Base-by-base conservation (phyloP, 495 filamentous ascomycete species). In the Hypoxylon fragiforme region DNA sequence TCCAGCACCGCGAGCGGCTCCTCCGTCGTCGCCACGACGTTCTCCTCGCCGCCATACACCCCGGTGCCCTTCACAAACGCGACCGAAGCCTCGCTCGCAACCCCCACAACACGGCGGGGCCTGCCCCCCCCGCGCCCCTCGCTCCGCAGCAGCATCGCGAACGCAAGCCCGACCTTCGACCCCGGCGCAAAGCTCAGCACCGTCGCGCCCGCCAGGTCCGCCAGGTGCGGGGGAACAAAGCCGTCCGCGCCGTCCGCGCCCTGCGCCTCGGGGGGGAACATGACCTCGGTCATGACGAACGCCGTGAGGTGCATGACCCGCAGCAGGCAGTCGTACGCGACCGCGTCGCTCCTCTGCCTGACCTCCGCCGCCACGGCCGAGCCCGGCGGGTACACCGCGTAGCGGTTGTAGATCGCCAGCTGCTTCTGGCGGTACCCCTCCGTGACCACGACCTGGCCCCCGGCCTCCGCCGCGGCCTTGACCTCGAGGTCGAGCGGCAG, bases 401-500 rank as follows among this genome's bases (percentile, higher is more conserved):
- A 82, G 3, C 70, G 70, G 59, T 84, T 85, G 60, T 86, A 85
- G 8, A 85, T 46, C 0, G 71, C 49, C 63, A 82, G 71, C 12
- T 78, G 50, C 8, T 70, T 43, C 36, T 74, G 58, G 6, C 83
- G 63, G 41, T 76, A 70, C 2, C 65, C 60, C 54, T 70, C 77
- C 9, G 67, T 68, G 37, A 60, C 56, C 42, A 67, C 31, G 50
- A 67, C 11, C 20, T 64, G 64, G 24, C n/a, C 78, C 77, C 2
- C 71, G 13, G 58, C 76, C 73, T 37, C 73, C 64, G 35, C 73
- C 73, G 5, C 51, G 13, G n/a, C n/a, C 9, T 50, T 47, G 15
- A 73, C 62, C 36, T 61, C 20, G 39, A 75, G 42, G 36, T 66
- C 65, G 18, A 69, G 57, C 8, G 69, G 59, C 3, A 67, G 35